Evolutionary conservation across 352 stramenopile genomes (phyloP), one percentile per base, ranked within the genome.

Genomic region (Phytopythium oedochilum): DNA sequence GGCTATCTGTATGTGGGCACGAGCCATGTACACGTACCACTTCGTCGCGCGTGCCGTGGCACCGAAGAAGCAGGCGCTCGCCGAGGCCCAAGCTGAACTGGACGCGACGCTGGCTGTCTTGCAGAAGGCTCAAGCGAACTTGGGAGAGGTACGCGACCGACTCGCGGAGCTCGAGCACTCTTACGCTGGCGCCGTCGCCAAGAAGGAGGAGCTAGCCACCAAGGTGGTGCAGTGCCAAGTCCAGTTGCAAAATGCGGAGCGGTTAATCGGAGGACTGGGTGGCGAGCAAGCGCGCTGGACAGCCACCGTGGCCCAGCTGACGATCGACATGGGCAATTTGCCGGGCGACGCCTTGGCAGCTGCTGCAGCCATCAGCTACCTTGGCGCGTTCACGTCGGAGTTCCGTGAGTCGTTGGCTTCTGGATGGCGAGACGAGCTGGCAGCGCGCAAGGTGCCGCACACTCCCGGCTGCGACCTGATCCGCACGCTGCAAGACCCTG

Each of bases 21-120:
- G 89, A 12, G 91, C 91, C 10, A 97, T 97, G 91, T 86, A 97
- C 70, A 96, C 86, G 43, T 97, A 97, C 64, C 75, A 97, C 65
- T 92, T 89, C 29, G 83, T 97, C 2, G 88, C 90, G 5, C 89
- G 95, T 45, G 82, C 96, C 60, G 91, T 97, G n/a, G 91, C 97
- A 46, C 91, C 91, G 0, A 97, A 97, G 81, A 94, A 96, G 32
- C 60, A 94, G 11, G 83, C 91, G 9, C 67, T 97, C 1, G 85
- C 83, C 2, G 60, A 75, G 7, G 90, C 92, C 4, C 85, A 97
- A 61, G 71, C 65, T 1, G 86, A 96, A 55, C 61, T 97, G 0
- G 89, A 97, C 46, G 86, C 83, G 25, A 97, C 91, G 10, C 72
- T 97, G 55, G 60, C 75, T 2, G 68, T 96, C 20, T 64, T 97